These are phyloP conservation scores for Suhomyces canberraensis DNA, from an alignment of 805 yeast species.

Conservation along the genomic window DNA sequence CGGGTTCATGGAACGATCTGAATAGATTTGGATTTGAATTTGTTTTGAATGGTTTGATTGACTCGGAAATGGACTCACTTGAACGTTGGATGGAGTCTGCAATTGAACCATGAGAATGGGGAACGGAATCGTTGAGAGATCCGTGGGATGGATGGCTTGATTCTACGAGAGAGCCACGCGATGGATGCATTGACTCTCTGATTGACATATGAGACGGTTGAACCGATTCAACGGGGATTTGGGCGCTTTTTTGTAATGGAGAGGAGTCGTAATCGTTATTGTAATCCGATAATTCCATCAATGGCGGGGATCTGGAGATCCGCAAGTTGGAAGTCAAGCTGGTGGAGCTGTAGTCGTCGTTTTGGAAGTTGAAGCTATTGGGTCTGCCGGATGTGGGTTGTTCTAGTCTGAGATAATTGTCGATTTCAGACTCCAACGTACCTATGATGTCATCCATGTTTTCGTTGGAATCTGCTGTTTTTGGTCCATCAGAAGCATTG, in stretches of 20 bases:
- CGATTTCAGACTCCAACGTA: slow-evolving; percentile 22
- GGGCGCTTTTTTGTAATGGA: background rate
- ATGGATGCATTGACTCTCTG: no score
- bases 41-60: background rate
- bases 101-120: no score
- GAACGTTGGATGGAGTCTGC: background rate
- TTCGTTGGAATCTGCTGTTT: background rate
- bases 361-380: background rate
- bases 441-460: slow-evolving; percentile 21
- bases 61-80: background rate
- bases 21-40: no score
- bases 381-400: slow-evolving; percentile 3
- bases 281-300: slow-evolving; percentile 4
- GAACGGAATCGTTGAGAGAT: no score
- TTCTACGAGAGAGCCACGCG: no score
- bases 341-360: background rate
- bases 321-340: slow-evolving; percentile 2
- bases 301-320: slow-evolving; percentile 5
- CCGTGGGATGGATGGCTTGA: no score
- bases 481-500: slow-evolving; percentile 1
- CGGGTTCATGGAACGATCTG: no score
- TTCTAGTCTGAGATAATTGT: slow-evolving; percentile 13
- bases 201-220: no score
- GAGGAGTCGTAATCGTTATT: slow-evolving; percentile 1
- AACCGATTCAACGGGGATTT: no score